These are phyloP conservation scores for Starmerella scarabaei DNA, from an alignment of 805 yeast genomes.

Conservation along the genomic window DNA sequence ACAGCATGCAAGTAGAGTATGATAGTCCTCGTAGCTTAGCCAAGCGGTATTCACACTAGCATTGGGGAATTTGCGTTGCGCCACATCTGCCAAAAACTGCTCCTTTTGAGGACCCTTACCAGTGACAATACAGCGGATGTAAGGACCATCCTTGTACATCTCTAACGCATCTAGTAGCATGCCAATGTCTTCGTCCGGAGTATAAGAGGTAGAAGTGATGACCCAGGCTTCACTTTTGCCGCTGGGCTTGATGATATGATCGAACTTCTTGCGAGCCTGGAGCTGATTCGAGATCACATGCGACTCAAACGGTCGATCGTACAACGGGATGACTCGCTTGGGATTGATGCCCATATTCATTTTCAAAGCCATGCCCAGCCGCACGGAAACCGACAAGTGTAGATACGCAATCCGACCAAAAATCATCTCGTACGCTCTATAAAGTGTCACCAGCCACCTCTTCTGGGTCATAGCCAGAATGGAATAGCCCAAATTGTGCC, in stretches of 20 bases:
- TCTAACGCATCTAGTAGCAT: conserved; percentile 57
- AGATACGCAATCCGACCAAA: conserved; percentile 54
- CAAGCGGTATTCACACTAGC: conserved; percentile 56
- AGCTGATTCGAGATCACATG: conserved; percentile 33
- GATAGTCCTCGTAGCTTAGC: conserved; percentile 71
- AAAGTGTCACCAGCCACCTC: conserved; percentile 31
- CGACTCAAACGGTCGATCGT: conserved; percentile 73
- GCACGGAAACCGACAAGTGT: conserved; percentile 68
- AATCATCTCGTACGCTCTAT: conserved; percentile 48
- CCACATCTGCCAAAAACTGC: conserved; percentile 38
- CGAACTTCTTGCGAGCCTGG: conserved; percentile 29
- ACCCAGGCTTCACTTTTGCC: conserved; percentile 40
- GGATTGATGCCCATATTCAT: conserved; percentile 41
- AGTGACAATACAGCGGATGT: conserved; percentile 66
- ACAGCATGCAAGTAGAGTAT: conserved; percentile 56
- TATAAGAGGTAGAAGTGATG: conserved; percentile 82
- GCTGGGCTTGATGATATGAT: conserved; percentile 29
- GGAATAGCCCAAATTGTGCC: conserved; percentile 91
- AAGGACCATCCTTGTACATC: conserved; percentile 24
- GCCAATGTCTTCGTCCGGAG: conserved; percentile 85
- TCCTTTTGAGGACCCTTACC: conserved; percentile 84
- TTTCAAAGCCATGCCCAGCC: conserved; percentile 51
- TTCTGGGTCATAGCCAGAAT: conserved; percentile 49
- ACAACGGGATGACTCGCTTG: conserved; percentile 47
- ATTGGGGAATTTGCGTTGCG: conserved; percentile 32